Conservation (phyloP, 2,329 filamentous ascomycete genomes). For the Lecanicillium sp. region DNA sequence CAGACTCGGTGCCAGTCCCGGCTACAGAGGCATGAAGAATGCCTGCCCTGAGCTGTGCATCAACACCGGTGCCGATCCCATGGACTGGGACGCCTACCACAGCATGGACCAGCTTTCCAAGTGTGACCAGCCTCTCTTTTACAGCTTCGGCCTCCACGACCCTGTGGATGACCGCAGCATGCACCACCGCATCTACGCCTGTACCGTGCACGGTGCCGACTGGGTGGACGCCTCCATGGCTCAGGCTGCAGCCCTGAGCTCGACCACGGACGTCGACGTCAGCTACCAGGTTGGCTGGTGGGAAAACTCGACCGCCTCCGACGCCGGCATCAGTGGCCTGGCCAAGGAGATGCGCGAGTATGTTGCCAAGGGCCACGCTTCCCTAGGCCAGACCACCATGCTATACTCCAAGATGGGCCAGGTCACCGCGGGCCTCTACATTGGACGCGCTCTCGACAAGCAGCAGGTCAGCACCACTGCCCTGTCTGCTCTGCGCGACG, state of each 20-base stretch:
- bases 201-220: not conserved
- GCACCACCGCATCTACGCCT: conserved; percentile 1
- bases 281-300: conserved; percentile 4
- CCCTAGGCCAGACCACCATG: not conserved
- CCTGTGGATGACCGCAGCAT: not conserved
- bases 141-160: not conserved
- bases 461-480: not conserved
- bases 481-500: not conserved
- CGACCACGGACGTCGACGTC: not conserved
- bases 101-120: not conserved
- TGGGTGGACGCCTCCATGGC: not conserved
- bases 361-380: not conserved
- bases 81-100: not conserved
- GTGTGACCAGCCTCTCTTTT: conserved; percentile 2
- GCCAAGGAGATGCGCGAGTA: conserved; percentile 8
- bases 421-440: not conserved
- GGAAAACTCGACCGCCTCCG: not conserved
- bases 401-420: not conserved
- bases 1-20: not conserved
- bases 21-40: not conserved
- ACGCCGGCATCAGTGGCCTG: not conserved
- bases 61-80: not conserved
- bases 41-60: conserved; percentile 1
- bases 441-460: not conserved
- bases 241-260: not conserved